Evolutionary conservation across 331 rosid genomes (phyloP).

Genomic region (Phaseolus coccineus): DNA sequence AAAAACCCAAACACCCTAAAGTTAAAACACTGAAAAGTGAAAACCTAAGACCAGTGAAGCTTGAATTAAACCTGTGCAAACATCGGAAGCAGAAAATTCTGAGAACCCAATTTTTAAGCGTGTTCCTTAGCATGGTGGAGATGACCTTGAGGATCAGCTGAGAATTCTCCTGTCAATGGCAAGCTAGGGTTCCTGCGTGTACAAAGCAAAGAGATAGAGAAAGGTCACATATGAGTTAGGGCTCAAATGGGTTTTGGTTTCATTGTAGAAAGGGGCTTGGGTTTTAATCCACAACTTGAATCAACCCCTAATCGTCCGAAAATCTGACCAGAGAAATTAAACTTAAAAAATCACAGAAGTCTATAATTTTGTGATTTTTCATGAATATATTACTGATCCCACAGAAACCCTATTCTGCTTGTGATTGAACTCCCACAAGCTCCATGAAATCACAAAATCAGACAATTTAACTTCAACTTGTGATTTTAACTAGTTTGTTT

Average conservation of each 20-base stretch:
- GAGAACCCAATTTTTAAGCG: not conserved
- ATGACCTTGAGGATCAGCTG: not conserved
- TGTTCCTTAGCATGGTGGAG: not conserved
- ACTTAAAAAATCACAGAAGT: not conserved
- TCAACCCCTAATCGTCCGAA: not conserved
- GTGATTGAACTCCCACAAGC: not conserved
- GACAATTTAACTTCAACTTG: not conserved
- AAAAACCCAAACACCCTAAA: too few species aligned
- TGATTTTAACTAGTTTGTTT: not conserved
- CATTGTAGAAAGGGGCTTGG: not conserved
- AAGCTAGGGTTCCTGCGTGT: not conserved
- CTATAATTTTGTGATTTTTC: not conserved
- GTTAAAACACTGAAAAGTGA: not conserved
- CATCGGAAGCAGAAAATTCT: too few species aligned
- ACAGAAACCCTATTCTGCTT: not conserved
- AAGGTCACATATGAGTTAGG: not conserved
- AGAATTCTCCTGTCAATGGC: not conserved
- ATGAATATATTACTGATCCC: not conserved
- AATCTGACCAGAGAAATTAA: not conserved
- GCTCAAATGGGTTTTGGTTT: not conserved
- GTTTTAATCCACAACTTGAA: not conserved
- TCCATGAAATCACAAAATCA: not conserved
- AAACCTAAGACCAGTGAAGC: not conserved
- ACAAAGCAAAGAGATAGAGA: not conserved
- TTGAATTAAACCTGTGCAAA: too few species aligned